Evolutionary conservation across 179 eudicot genomes (phyloP), one percentile per base, ranked within the genome.

Genomic region (Monotropa hypopitys): DNA sequence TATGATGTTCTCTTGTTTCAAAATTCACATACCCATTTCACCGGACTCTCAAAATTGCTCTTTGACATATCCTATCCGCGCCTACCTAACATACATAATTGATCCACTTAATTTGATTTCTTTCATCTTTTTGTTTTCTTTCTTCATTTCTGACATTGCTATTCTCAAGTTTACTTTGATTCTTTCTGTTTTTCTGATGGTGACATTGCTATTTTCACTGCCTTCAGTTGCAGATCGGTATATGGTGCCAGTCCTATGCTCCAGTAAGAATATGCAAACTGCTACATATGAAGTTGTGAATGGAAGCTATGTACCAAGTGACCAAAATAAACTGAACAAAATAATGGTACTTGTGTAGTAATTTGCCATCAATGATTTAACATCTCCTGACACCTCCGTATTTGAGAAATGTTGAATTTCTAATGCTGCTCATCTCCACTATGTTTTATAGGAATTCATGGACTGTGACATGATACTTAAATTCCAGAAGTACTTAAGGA

Each of bases 201-300:
- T 26, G 16, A 3, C 65, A 59, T 16, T 72, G 32, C 30, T 70
- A 70, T 7, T 70, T 11, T 45, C 53, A 28, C 38, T 79, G 28
- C 74, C 62, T 80, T 47, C 57, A 71, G 61, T 68, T 77, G 72
- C 85, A 89, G 89, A 84, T 76, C 61, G 68, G n/a, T 76, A 82
- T 71, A 66, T 80, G 65, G 70, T 86, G 62, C 90, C 88, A 75
- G 62, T 76, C 16, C 8, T 84, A 80, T 88, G 86, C 83, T 84
- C 88, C 70, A 86, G 85, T 81, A 87, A 86, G 87, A 86, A 86
- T 73, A 81, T 93, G 72, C 96, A 93, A 81, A 91, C 98, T 18
- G 68, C 83, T 32, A 33, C 91, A 2, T 88, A 87, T 81, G 90
- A 88, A 63, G 74, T 88, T 78, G 90, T 85, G 47, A 75, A 78